Evolutionary conservation across 169 alveolate genomes (phyloP).

Genomic region (Cryptosporidium viatorum): DNA sequence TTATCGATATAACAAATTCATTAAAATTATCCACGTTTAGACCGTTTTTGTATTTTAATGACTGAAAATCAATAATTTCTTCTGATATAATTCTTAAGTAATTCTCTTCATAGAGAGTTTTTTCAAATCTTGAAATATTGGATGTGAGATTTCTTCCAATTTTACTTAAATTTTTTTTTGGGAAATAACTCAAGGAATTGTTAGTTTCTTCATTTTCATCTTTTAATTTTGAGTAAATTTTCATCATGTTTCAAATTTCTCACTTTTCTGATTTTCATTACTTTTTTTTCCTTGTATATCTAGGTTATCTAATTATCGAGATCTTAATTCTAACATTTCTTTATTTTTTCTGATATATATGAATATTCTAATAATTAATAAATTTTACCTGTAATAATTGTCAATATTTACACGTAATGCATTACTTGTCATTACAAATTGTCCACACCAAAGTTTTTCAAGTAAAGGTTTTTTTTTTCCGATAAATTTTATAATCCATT

Average conservation of each 20-base stretch:
- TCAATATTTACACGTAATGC: constrained; percentile 17
- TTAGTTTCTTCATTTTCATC: constrained; percentile 5
- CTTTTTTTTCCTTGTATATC: background rate
- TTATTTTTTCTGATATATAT: background rate
- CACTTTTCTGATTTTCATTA: background rate
- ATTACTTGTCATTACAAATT: constrained; percentile 19
- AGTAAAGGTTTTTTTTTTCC: background rate
- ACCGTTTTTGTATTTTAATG: background rate
- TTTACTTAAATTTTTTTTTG: background rate
- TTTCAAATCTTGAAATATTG: background rate
- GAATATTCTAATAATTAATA: background rate
- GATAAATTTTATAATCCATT: too few relatives aligned
- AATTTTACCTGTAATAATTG: background rate
- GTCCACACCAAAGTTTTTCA: constrained; percentile 20
- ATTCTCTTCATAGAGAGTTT: background rate
- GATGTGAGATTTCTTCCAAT: background rate
- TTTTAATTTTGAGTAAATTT: background rate
- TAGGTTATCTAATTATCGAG: background rate
- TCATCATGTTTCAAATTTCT: background rate
- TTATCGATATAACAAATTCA: constrained; percentile 13
- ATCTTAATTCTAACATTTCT: background rate
- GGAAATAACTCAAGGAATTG: background rate
- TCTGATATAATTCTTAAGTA: background rate
- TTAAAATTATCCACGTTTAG: background rate
- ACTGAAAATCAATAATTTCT: background rate